phyloP scores from a whole-genome alignment of 768 basidiomycete genomes.

The Harrya chromipes region DNA sequence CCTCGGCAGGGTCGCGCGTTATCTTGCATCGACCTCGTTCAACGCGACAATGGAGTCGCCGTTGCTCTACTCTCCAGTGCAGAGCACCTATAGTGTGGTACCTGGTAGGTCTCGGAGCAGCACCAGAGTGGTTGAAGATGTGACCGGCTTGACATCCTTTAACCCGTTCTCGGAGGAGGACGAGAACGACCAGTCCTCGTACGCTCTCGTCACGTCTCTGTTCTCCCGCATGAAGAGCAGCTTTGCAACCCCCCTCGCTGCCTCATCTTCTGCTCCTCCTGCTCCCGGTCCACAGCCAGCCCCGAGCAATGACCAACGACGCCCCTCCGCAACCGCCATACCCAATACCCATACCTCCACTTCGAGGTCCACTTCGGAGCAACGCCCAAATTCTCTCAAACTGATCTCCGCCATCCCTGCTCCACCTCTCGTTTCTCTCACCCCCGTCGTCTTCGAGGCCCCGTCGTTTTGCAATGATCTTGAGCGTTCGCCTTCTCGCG shows the following conservation, averaged over 20 bases:
- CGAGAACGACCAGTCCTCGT: constrained; percentile 85
- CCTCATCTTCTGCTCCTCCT: constrained; percentile 40
- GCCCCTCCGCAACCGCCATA: constrained; percentile 50
- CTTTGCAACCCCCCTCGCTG: constrained; percentile 62
- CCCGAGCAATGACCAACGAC: constrained; percentile 47
- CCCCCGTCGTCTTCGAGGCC: constrained; percentile 78
- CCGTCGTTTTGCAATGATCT: constrained; percentile 66
- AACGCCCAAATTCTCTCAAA: constrained; percentile 58
- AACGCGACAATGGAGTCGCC: constrained; percentile 36
- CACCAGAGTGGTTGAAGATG: constrained; percentile 56
- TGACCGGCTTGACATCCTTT: constrained; percentile 76
- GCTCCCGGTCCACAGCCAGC: constrained; percentile 30
- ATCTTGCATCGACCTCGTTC: neutral
- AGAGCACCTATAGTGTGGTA: constrained; percentile 34
- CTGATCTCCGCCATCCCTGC: constrained; percentile 55
- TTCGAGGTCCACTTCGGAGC: constrained; percentile 44
- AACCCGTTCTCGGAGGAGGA: constrained; percentile 94
- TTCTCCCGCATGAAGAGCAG: constrained; percentile 81
- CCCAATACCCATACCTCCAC: constrained; percentile 48
- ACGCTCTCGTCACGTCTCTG: constrained; percentile 77
- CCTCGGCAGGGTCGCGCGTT: too few species aligned
- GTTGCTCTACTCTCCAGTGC: constrained; percentile 27
- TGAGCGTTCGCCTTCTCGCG: constrained; percentile 56
- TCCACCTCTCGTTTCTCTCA: constrained; percentile 81
- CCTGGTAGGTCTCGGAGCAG: constrained; percentile 63